Base-by-base conservation (phyloP, 441 rosid species). In the Melastoma candidum region DNA sequence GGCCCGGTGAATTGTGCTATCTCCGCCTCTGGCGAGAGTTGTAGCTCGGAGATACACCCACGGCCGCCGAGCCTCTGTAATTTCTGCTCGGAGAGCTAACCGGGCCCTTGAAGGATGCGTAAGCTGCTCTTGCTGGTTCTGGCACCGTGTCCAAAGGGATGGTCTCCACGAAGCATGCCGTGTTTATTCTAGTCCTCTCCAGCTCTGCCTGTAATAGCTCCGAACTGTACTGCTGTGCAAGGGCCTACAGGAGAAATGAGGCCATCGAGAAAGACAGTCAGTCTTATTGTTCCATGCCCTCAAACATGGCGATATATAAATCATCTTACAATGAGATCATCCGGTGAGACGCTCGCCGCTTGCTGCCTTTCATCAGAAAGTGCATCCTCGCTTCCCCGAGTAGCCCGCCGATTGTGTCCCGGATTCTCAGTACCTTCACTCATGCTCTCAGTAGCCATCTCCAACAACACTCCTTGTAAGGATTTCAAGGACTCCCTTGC, bases 301-400 rank as follows among this genome's bases (percentile, higher is more conserved):
- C 49, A 36, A 44, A 53, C 49, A 50, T 26, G 22, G 47, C 25
- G 9, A 36, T 44, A 54, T 44, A 54, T 48, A 41, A 29, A 55
- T 50, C 59, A 51, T 72, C 83, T 74, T 84, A 92, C 95, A 63
- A 89, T 88, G 51, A 89, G 74, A 67, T 88, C 93, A 66, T 93
- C 98, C 11, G 98, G 97, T 60, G 96, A 88, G 51, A 78, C 74
- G 9, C 76, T 64, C 71, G 64, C 66, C 51, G 80, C 93, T 66
- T 76, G 83, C 71, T 73, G 96, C 67, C 76, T 79, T 51, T 88
- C 98, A 49, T 92, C 95, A 47, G 81, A 75, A 68, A 68, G 73
- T 41, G 95, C 84, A 51, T 92, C 95, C 71, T 92, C 95, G 60
- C 98, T 84, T 50, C 97, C 97, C 61, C 94, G 94, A 63, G 98